phyloP scores from a whole-genome alignment of 768 basidiomycete genomes.

The Amyloporia xantha region DNA sequence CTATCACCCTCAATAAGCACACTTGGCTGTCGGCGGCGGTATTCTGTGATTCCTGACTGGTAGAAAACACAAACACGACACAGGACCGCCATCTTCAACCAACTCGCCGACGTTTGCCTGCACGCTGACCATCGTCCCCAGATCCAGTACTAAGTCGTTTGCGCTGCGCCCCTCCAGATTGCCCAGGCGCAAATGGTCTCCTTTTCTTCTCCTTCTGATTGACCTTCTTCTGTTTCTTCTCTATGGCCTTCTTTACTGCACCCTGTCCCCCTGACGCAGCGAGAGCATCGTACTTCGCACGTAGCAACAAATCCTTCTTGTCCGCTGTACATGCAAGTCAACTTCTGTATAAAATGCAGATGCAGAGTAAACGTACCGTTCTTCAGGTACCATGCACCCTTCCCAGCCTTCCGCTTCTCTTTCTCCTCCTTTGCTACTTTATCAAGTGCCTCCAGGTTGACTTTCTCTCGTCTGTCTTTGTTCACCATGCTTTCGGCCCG shows the following conservation, averaged over 20 bases:
- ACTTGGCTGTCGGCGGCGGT: no score
- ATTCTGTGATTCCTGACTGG: no score
- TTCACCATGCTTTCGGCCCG: conserved; percentile 72
- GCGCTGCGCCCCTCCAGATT: background rate
- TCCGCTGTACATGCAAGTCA: conserved; percentile 46
- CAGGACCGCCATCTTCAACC: background rate
- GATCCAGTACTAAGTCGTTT: background rate
- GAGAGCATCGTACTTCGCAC: conserved; percentile 75
- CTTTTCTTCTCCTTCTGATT: conserved; percentile 86
- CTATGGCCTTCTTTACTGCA: conserved; percentile 82
- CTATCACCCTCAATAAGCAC: no score
- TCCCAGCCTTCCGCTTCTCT: conserved; percentile 67
- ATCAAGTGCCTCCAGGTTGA: conserved; percentile 63
- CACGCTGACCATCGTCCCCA: background rate
- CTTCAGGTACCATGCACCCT: conserved; percentile 84
- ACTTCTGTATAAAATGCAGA: background rate
- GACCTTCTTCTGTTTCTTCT: conserved; percentile 84
- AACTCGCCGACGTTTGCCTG: conserved; percentile 1
- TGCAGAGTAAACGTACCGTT: conserved; percentile 42
- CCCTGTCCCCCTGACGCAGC: conserved; percentile 68
- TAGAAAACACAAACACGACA: no score
- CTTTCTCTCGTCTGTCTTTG: conserved; percentile 55
- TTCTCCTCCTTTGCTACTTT: conserved; percentile 44
- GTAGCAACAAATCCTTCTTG: conserved; percentile 64
- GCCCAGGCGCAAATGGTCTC: conserved; percentile 48